Conservation (phyloP, 148 eudicot genomes). For the Oxyria digyna region DNA sequence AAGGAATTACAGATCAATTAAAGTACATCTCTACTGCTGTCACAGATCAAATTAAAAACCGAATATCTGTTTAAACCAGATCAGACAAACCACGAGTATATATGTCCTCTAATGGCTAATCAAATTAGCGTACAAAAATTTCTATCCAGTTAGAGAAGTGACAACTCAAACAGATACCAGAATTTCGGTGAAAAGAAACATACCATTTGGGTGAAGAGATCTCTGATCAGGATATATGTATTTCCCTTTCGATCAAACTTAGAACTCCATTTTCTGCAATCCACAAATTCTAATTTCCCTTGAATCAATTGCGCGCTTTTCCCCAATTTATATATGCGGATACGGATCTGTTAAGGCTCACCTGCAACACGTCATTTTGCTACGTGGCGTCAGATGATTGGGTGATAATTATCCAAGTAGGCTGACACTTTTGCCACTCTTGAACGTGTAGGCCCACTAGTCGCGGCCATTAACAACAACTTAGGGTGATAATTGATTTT, state of each 20-base stretch:
- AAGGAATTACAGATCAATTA: neutral
- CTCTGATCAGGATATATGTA: too few species aligned
- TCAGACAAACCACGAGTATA: neutral
- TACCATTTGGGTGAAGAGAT: too few species aligned
- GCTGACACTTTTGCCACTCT: neutral
- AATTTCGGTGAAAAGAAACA: neutral
- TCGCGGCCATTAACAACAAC: neutral
- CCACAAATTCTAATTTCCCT: neutral
- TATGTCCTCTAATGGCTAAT: neutral
- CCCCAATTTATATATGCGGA: neutral
- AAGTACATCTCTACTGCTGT: neutral
- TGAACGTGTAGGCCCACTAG: neutral
- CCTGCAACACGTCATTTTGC: neutral
- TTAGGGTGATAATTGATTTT: too few species aligned
- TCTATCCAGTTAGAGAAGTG: neutral
- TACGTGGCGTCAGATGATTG: neutral
- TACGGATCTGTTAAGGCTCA: too few species aligned
- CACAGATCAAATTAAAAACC: neutral
- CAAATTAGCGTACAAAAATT: neutral
- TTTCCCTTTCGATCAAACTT: too few species aligned
- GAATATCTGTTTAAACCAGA: neutral
- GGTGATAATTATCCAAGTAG: neutral
- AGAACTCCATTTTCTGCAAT: too few species aligned
- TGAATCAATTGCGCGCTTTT: neutral
- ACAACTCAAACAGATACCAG: neutral